A percentile compares a stretch with the other conserved stretches of the same genome.
Conservation (phyloP, 1,284 basidiomycete genomes). For the Ganoderma boninense region DNA sequence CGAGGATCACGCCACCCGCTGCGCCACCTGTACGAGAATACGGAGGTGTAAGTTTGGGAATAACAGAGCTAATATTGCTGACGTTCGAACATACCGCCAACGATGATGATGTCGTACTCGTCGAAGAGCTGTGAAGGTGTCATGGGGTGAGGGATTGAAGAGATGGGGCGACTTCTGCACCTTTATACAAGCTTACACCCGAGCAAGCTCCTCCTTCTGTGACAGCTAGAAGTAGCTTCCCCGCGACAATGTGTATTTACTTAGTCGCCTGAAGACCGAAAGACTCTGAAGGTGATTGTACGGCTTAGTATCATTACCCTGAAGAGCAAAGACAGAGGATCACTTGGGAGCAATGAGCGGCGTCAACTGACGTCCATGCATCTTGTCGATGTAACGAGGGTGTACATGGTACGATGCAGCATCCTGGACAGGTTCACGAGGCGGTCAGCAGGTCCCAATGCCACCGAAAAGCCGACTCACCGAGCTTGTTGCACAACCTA, state of each 20-base stretch:
- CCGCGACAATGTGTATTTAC: neutral
- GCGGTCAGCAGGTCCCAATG: neutral
- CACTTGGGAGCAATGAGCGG: no score
- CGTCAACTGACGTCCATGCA: neutral
- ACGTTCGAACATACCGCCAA: slow-evolving; percentile 48
- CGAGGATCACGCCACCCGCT: slow-evolving; percentile 50
- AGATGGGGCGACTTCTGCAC: neutral
- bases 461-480: neutral
- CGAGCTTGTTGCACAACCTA: neutral
- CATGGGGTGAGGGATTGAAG: neutral
- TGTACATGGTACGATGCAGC: neutral
- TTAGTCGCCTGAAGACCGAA: neutral
- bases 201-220: no score
- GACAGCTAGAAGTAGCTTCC: neutral
- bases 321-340: neutral
- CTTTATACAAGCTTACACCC: neutral
- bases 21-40: slow-evolving; percentile 47
- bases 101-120: slow-evolving; percentile 56
- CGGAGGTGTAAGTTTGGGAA: neutral
- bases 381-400: neutral
- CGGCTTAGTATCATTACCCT: neutral
- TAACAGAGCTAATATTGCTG: neutral
- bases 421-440: neutral
- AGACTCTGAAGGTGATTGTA: neutral
- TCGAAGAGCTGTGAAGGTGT: neutral